A percentile compares a stretch with the other conserved stretches of the same genome.
Evolutionary conservation across 192 early-diverging fungal genomes (phyloP).

Genomic region (Linnemannia exigua): DNA sequence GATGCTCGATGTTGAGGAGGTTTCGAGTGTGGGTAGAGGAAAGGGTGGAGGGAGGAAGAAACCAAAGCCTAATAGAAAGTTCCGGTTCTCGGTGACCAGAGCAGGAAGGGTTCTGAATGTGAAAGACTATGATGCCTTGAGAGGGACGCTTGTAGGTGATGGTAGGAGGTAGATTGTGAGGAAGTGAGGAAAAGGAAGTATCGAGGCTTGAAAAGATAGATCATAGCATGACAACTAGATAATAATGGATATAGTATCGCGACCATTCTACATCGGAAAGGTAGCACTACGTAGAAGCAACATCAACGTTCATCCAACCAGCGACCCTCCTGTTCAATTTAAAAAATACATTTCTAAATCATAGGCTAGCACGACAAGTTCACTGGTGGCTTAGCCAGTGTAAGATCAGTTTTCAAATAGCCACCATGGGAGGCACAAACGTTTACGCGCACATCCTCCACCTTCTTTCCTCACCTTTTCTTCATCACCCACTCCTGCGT

Average conservation of each 20-base stretch:
- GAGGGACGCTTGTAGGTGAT: background rate
- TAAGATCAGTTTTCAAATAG: background rate
- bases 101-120: slow-evolving; percentile 10
- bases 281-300: too few species aligned
- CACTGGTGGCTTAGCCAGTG: background rate
- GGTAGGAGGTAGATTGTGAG: background rate
- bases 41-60: slow-evolving; percentile 15
- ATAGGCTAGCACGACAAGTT: too few species aligned
- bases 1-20: background rate
- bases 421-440: background rate
- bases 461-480: background rate
- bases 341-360: too few species aligned
- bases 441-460: background rate
- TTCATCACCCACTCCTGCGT: background rate
- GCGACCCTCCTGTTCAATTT: too few species aligned
- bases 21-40: too few species aligned
- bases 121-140: slow-evolving; percentile 15
- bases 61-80: slow-evolving; percentile 20
- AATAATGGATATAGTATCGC: too few species aligned
- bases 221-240: too few species aligned
- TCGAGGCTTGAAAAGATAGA: background rate
- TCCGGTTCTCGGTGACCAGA: slow-evolving; percentile 21
- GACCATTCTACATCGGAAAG: too few species aligned
- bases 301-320: too few species aligned
- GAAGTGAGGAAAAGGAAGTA: background rate